A percentile compares a stretch with the other conserved stretches of the same genome.
These are phyloP conservation scores for Gossypium turneri DNA, from an alignment of 345 rosid genomes.

Conservation along the genomic window DNA sequence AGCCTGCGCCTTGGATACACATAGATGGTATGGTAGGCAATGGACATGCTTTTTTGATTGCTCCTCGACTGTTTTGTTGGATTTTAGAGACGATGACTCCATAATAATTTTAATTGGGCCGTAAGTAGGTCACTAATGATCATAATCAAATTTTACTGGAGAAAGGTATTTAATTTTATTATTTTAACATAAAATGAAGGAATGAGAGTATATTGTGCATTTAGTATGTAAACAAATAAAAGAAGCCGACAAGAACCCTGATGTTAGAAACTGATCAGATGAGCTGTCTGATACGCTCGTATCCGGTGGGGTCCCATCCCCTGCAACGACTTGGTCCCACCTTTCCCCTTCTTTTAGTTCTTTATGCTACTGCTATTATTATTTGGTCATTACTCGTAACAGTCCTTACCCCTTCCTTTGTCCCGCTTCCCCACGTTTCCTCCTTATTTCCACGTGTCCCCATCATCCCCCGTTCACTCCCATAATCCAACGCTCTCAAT, in stretches of 20 bases:
- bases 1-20: too few relatives aligned
- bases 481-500: background rate
- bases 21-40: too few relatives aligned
- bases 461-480: background rate
- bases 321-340: constrained; percentile 3
- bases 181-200: too few relatives aligned
- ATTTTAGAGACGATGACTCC: too few relatives aligned
- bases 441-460: background rate
- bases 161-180: too few relatives aligned
- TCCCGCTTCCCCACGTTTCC: background rate
- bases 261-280: constrained; percentile 8
- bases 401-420: background rate
- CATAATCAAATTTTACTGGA: too few relatives aligned
- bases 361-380: background rate
- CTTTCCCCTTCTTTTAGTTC: background rate
- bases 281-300: constrained; percentile 5
- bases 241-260: background rate
- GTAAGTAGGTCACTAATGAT: too few relatives aligned
- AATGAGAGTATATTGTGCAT: too few relatives aligned
- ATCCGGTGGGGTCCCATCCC: background rate
- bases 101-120: too few relatives aligned
- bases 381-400: constrained; percentile 13
- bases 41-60: too few relatives aligned
- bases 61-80: too few relatives aligned
- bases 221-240: background rate